These are phyloP conservation scores for Solanum tacnaense DNA, from an alignment of 257 asterid genomes.

Conservation along the genomic window DNA sequence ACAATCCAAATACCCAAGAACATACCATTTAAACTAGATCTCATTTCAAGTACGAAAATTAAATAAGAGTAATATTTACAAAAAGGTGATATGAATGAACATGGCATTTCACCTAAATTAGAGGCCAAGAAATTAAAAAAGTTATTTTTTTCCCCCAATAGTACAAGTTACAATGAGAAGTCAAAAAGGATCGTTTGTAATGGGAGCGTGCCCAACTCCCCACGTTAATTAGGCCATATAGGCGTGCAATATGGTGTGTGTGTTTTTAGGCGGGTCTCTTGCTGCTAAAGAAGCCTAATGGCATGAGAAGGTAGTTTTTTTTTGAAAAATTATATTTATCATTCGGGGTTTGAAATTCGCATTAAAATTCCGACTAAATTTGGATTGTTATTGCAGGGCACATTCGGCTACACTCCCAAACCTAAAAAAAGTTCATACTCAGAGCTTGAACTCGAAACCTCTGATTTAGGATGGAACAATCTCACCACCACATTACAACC, in stretches of 20 bases:
- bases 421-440: too few relatives aligned
- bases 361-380: too few relatives aligned
- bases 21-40: background rate
- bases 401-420: too few relatives aligned
- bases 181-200: background rate
- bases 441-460: fast-evolving
- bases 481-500: too few relatives aligned
- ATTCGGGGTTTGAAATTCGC: fast-evolving
- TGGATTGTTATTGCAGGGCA: background rate
- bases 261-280: background rate
- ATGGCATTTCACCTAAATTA: background rate
- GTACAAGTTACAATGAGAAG: background rate
- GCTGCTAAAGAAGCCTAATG: background rate
- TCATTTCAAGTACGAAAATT: background rate
- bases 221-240: background rate
- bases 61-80: background rate
- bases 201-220: background rate
- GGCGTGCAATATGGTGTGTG: background rate
- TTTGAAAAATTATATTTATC: too few relatives aligned
- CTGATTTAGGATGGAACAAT: fast-evolving
- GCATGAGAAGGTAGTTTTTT: background rate
- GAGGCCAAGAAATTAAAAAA: background rate
- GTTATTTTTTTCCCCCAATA: background rate
- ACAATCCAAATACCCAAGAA: background rate
- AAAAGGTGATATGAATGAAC: background rate